A percentile compares a stretch with the other conserved stretches of the same genome.
Evolutionary conservation across 73 alveolate genomes (phyloP).

Genomic region (Tetrahymena malaccensis): DNA sequence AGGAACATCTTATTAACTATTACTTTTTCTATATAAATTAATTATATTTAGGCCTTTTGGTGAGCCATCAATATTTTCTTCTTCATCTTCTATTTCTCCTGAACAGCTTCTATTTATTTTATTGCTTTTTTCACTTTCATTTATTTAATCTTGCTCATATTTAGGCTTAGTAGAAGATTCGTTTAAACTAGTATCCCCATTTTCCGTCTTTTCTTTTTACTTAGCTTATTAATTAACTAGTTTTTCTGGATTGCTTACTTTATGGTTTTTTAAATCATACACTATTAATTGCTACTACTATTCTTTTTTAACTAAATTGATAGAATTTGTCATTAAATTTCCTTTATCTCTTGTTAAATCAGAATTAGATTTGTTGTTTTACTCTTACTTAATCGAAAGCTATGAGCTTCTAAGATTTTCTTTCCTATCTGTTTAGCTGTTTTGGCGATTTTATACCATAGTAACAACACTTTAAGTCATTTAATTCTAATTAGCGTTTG

Average conservation of each 20-base stretch:
- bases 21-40: neutral
- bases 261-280: neutral
- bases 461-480: neutral
- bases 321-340: neutral
- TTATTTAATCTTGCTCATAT: neutral
- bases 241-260: neutral
- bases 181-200: neutral
- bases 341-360: neutral
- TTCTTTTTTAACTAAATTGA: neutral
- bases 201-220: neutral
- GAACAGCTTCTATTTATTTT: neutral
- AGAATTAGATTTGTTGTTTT: neutral
- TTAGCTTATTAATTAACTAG: neutral
- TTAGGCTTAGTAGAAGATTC: neutral
- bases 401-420: neutral
- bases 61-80: neutral
- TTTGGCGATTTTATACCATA: neutral
- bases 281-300: neutral
- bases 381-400: neutral
- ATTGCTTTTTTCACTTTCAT: neutral
- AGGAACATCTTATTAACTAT: neutral
- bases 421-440: neutral
- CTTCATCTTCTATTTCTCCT: neutral
- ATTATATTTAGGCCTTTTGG: neutral
- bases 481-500: neutral